These are phyloP conservation scores for Arachnopeziza araneosa DNA, from an alignment of 2,329 filamentous ascomycete genomes.

Conservation along the genomic window DNA sequence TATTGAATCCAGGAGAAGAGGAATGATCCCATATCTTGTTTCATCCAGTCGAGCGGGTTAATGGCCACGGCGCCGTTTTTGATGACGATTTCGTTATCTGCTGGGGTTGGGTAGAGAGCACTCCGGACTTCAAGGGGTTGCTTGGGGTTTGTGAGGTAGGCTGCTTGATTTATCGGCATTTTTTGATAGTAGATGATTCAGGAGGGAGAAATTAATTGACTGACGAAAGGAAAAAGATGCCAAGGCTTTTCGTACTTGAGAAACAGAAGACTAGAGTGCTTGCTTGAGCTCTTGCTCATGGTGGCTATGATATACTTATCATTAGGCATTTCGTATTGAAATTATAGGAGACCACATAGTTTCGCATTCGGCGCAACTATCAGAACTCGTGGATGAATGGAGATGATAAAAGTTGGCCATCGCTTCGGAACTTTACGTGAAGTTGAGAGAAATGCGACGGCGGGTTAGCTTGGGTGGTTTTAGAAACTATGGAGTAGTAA, in stretches of 20 bases:
- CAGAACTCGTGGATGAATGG: background rate
- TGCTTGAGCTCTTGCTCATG: background rate
- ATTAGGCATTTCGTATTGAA: background rate
- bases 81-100: slow-evolving; percentile 31
- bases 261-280: background rate
- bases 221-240: background rate
- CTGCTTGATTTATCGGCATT: slow-evolving; percentile 17
- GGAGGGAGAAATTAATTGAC: background rate
- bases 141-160: slow-evolving; percentile 25
- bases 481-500: background rate
- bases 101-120: slow-evolving; percentile 32
- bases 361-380: background rate
- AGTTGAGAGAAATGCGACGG: background rate
- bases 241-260: background rate
- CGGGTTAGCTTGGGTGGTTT: background rate
- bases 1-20: background rate
- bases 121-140: slow-evolving; percentile 30
- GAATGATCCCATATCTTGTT: background rate
- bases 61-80: slow-evolving; percentile 33
- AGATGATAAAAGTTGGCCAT: background rate
- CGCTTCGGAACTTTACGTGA: background rate
- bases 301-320: background rate
- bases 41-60: slow-evolving; percentile 33
- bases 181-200: slow-evolving; percentile 2
- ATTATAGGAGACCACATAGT: background rate